phyloP scores from a whole-genome alignment of 2,329 filamentous ascomycete genomes.

The Arthrobotrys entomopaga region DNA sequence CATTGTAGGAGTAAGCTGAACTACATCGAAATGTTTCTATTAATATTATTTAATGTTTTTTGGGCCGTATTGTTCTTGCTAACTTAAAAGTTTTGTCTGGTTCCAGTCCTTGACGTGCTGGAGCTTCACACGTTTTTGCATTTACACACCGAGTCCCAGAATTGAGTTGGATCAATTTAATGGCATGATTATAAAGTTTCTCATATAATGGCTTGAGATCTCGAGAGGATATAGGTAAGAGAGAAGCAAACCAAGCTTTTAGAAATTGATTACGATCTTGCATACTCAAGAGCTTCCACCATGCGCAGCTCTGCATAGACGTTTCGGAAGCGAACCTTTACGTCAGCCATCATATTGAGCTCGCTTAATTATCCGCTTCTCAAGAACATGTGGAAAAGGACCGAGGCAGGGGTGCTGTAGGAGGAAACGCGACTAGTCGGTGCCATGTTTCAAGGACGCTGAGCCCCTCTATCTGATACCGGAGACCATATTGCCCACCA shows the following conservation, averaged over 20 bases:
- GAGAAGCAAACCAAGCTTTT: no score
- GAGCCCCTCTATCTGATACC: conserved; percentile 48
- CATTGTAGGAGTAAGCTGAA: background rate
- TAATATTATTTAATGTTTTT: conserved; percentile 25
- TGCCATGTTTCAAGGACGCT: conserved; percentile 49
- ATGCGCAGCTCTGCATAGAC: conserved; percentile 5
- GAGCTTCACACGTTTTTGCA: no score
- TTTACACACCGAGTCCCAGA: no score
- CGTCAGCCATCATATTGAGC: conserved; percentile 10
- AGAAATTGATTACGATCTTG: no score
- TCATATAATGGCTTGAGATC: no score
- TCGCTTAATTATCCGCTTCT: conserved; percentile 47
- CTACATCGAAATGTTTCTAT: conserved; percentile 27
- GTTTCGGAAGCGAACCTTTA: conserved; percentile 26
- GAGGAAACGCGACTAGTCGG: conserved; percentile 53
- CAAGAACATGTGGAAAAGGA: conserved; percentile 3
- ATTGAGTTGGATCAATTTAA: no score
- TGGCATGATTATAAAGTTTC: no score
- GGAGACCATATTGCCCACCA: conserved; percentile 1
- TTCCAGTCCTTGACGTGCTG: conserved; percentile 12
- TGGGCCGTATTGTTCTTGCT: background rate
- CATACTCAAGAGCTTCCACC: background rate
- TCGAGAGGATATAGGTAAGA: no score
- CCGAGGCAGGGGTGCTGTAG: conserved; percentile 23
- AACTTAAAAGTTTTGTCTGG: conserved; percentile 10